These are phyloP conservation scores for Euphorbia schlechtendalii DNA, from an alignment of 441 rosid species.

Conservation along the genomic window DNA sequence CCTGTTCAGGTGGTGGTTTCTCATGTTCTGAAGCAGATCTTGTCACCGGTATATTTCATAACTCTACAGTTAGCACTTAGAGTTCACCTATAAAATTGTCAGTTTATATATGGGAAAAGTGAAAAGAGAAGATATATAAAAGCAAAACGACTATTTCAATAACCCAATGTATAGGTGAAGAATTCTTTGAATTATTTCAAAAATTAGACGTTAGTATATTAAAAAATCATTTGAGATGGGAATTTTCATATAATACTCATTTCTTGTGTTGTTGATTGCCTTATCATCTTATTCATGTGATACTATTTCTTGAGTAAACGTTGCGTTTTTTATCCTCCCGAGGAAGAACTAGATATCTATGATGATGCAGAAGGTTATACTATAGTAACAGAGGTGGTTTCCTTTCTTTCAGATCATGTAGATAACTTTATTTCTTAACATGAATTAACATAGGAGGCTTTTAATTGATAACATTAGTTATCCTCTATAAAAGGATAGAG, in stretches of 20 bases:
- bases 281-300: not conserved
- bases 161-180: not conserved
- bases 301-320: not conserved
- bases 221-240: not conserved
- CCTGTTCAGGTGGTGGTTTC: slow-evolving; percentile 89
- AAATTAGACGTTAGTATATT: not conserved
- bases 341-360: not conserved
- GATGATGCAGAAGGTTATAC: not conserved
- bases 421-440: not conserved
- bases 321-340: too few relatives aligned
- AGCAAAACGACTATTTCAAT: not conserved
- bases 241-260: not conserved
- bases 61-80: not conserved
- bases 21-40: slow-evolving; percentile 78
- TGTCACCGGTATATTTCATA: slow-evolving; percentile 55
- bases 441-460: not conserved
- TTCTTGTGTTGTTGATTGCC: not conserved
- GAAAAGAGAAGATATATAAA: not conserved
- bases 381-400: too few relatives aligned
- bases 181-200: not conserved
- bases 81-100: slow-evolving; percentile 6
- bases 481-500: not conserved
- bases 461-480: not conserved
- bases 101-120: not conserved
- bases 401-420: not conserved